Evolutionary conservation across 2,329 filamentous ascomycete genomes (phyloP), one percentile per base, ranked within the genome.

Genomic region (Mycosphaerelloides madeirae): DNA sequence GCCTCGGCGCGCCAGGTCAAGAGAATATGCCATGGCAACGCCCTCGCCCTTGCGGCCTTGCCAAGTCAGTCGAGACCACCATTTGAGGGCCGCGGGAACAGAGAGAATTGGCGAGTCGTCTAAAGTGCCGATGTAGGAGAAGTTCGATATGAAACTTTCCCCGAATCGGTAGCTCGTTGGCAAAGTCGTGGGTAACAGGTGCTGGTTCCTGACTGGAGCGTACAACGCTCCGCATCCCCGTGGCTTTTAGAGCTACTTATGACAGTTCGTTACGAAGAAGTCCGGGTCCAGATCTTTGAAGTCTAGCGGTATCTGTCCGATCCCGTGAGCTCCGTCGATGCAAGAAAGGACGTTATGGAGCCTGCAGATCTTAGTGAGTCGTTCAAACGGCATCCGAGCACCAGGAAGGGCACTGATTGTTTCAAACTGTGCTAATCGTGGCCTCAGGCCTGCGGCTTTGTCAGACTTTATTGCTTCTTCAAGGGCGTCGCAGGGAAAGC

Each of bases 231-330:
- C 88, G 61, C 84, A 88, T 14, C 83, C 84, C 29, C 89, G 80
- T 1, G 90, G 90, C 0, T 80, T 78, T 59, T 80, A 83, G 7
- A 95, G 79, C 90, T 90, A 96, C 63, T 95, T 95, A 70, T 95
- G 87, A 56, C 82, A 87, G 64, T 95, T 96, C 44, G 76, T 84
- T 8, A 90, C 77, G 59, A 95, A 87, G 68, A 95, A 96, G 65
- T 96, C 90, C 0, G 87, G 82, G 50, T 89, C 78, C 3, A 88
- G 68, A 7, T 68, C 64, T 0, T 62, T 51, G 8, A 95, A 66
- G 64, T 94, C 79, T 5, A 95, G 64, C 1, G 76, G 72, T 6
- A 95, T 74, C 66, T 93, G 84, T 1, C 91, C 91, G 19, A 94
- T 69, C 1, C 84, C 84, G 65, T 96, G 91, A 0, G 90, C 90